Evolutionary conservation across 1,284 basidiomycete species (phyloP), one percentile per base, ranked within the genome.

Genomic region (Ceratobasidium sp.): DNA sequence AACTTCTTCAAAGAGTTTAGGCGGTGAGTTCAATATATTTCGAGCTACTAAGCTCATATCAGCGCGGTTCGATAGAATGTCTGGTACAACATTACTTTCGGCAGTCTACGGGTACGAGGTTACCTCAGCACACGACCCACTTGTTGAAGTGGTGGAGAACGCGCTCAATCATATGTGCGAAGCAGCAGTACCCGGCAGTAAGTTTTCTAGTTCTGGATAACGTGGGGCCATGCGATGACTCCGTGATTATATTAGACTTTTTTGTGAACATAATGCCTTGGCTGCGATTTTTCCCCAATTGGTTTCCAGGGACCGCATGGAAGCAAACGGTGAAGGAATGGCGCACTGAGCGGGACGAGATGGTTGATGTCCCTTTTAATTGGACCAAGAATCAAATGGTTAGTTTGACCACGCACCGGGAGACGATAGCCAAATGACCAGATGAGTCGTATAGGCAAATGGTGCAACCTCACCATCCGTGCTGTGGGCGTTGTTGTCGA

Each of bases 281-380:
- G 68, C 61, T 78, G 26, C n/a, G 66, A 63, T 75, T 66, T 26
- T 15, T 80, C 40, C 79, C 79, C 33, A 23, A 61, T 13, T 80
- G 79, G 79, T 67, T 80, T 28, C 79, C 79, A 3, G 67, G 73
- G 1, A 56, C 77, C 12, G 58, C 26, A 5, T 72, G 61, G 55
- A 80, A 78, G 28, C 60, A 64, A 49, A 55, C 51, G 18, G 61
- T 71, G 0, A 58, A 63, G n/a, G 58, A 28, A 2, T 73, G 79
- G 77, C 2, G 71, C 20, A 20, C 46, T 51, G 70, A 67, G 63
- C 67, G 40, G 40, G 63, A 78, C 6, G 69, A 73, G 39, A 44
- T 78, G 68, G 49, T 71, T 6, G 51, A 73, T 55, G 12, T 56
- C 15, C 77, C 69, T n/a, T 73, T 73, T 39, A 44, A 73, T 23